Evolutionary conservation across 225 moss, liverwort and hornwort genomes (phyloP), one percentile per base, ranked within the genome.

Genomic region (Sphagnum contortum): DNA sequence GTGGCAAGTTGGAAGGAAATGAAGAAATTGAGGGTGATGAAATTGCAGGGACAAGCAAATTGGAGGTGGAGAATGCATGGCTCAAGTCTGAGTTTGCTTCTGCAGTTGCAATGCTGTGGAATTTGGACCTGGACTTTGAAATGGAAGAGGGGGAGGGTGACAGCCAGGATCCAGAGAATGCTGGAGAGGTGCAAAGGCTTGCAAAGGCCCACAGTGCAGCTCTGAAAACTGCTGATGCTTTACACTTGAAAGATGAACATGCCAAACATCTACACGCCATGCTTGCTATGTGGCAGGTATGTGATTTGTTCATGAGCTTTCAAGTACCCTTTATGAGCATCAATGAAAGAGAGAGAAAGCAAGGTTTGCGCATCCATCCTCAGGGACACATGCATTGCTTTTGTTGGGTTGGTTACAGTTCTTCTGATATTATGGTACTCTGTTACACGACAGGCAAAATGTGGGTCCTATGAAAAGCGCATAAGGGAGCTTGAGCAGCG

Each of bases 41-140:
- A 73, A 92, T 98, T 77, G 85, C 86, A 6, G 98, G 98, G 29
- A 98, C 98, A 47, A 89, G 98, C 76, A 91, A 86, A 60, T 71
- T 98, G 47, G 98, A 98, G 81, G 98, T 98, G 66, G 98, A 98
- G 63, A 98, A 98, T 71, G 93, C 93, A 6, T 91, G 87, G 93
- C 83, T 98, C 55, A 98, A 93, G 79, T 87, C 93, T 59, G 93
- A 98, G 82, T 78, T 98, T 60, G 98, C 98, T 57, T 91, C 98
- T 55, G 93, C 89, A 10, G 80, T 98, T 5, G 91, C 98, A 51
- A 82, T 79, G 82, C 79, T 98, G 12, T 98, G 98, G 71, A 89
- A 86, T 58, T 50, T 93, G 65, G 91, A 91, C 73, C 93, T 89
- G 64, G 93, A 89, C 10, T 80, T 79, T 63, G 93, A 86, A 62